Conservation (phyloP, 2,329 filamentous ascomycete genomes). For the Cercospora sp. region DNA sequence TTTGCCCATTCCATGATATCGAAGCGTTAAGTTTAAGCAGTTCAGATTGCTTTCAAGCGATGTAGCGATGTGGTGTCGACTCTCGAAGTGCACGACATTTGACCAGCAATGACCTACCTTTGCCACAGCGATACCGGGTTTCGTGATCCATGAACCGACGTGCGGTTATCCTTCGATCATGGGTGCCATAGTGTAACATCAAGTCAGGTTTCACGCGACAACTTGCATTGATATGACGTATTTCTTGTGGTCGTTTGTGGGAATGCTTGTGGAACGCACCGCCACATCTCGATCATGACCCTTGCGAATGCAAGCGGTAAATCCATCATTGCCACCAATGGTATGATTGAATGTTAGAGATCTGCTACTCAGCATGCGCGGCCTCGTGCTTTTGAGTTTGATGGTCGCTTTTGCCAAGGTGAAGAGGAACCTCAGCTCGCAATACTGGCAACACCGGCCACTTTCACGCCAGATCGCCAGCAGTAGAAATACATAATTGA, state of each 20-base stretch:
- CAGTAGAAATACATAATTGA: not conserved
- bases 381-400: not conserved
- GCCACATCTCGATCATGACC: conserved; percentile 13
- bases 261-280: conserved; percentile 13
- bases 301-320: not conserved
- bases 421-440: not conserved
- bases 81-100: not conserved
- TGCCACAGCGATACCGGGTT: conserved; percentile 5
- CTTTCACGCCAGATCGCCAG: not conserved
- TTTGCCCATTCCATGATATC: conserved; percentile 32
- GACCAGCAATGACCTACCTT: conserved; percentile 1
- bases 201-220: conserved; percentile 20
- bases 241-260: conserved; percentile 1
- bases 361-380: not conserved
- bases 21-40: not conserved
- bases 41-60: not conserved
- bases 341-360: not conserved
- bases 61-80: not conserved
- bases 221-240: conserved; percentile 19
- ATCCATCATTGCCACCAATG: not conserved
- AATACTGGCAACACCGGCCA: not conserved
- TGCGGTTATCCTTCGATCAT: conserved; percentile 11
- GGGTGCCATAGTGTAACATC: conserved; percentile 10
- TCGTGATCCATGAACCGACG: not conserved
- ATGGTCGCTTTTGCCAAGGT: not conserved